Conservation (phyloP, 805 yeast species). For the Saccharomyces jurei region DNA sequence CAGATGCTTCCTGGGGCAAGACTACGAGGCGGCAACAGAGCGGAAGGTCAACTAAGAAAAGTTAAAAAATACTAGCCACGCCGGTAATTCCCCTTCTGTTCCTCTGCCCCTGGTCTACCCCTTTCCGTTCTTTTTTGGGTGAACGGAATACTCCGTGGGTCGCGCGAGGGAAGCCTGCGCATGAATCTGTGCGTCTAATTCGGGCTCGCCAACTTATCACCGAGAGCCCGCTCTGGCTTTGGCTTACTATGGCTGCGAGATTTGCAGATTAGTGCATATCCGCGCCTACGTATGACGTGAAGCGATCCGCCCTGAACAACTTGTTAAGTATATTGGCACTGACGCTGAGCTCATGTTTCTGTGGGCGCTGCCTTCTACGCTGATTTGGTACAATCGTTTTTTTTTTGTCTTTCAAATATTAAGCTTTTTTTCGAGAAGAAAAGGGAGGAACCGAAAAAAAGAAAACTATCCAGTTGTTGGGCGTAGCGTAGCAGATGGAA, state of each 20-base stretch:
- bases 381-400: background rate
- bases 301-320: background rate
- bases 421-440: background rate
- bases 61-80: background rate
- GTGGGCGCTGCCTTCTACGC: background rate
- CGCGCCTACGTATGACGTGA: background rate
- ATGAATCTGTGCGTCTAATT: background rate
- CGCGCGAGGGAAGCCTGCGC: background rate
- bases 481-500: background rate
- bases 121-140: background rate
- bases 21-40: background rate
- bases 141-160: background rate
- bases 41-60: background rate
- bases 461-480: background rate
- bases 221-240: background rate
- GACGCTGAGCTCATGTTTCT: slow-evolving; percentile 12
- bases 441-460: background rate
- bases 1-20: background rate
- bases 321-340: background rate
- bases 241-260: background rate
- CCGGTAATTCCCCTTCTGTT: background rate
- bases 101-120: background rate
- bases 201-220: background rate
- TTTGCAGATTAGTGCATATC: background rate
- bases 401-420: background rate